Conservation (phyloP, 805 yeast genomes). For the Metschnikowia chrysomelidarum region DNA sequence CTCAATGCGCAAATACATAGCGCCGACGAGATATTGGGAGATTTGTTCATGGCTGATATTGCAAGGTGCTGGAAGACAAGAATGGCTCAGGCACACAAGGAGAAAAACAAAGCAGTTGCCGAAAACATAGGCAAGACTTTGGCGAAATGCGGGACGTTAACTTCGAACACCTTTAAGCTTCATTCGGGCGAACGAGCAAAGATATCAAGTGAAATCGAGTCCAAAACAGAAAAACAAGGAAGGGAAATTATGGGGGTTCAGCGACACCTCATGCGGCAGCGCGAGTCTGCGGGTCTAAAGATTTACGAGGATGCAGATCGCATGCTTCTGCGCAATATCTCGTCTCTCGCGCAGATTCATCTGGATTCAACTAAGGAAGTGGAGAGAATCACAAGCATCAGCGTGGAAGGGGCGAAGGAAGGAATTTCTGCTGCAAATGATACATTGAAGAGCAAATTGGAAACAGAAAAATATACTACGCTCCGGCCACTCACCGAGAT, state of each 20-base stretch:
- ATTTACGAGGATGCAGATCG: not conserved
- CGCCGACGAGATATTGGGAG: no score
- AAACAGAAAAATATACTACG: not conserved
- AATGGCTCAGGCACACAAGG: no score
- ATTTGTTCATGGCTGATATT: not conserved
- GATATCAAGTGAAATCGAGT: conserved; percentile 1
- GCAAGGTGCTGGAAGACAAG: not conserved
- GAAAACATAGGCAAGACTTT: not conserved
- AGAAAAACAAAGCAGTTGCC: not conserved
- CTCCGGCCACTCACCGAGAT: conserved; percentile 1
- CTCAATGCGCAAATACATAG: not conserved
- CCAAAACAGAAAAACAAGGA: conserved; percentile 1
- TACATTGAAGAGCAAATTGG: conserved; percentile 4
- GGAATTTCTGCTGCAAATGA: not conserved
- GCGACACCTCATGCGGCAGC: conserved; percentile 1
- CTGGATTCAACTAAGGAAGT: not conserved
- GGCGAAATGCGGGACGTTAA: not conserved
- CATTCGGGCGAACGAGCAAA: conserved; percentile 1
- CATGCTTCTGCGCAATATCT: not conserved
- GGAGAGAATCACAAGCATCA: not conserved
- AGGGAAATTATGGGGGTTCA: not conserved
- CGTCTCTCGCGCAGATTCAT: not conserved
- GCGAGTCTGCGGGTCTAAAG: conserved; percentile 6
- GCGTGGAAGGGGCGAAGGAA: conserved; percentile 1
- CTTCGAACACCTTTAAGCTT: conserved; percentile 1